Conservation (phyloP, 75 land plant species). For the Azolla pinnata region DNA sequence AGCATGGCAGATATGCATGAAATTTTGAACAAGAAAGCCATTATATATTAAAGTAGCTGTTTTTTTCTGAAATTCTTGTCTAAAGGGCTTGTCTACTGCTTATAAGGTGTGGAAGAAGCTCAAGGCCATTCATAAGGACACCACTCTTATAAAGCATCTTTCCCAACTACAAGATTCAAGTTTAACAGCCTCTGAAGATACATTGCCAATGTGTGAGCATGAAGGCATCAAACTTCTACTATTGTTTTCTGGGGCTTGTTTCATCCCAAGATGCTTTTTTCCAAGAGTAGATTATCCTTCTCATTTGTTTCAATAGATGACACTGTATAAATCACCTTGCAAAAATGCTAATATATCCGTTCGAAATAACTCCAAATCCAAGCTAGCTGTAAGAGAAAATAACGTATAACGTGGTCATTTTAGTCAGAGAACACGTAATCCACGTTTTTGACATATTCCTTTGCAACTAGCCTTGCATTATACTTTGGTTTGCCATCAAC, state of each 20-base stretch:
- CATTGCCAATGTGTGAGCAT: constrained; percentile 2
- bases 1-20: too few species aligned
- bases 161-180: too few species aligned
- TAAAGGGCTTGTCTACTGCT: too few species aligned
- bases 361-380: constrained; percentile 1
- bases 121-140: too few species aligned
- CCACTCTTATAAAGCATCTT: too few species aligned
- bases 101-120: too few species aligned
- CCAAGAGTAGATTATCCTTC: not conserved
- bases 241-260: constrained; percentile 3
- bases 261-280: constrained; percentile 7
- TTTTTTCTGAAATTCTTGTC: too few species aligned
- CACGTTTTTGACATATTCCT: constrained; percentile 2
- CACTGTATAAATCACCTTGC: not conserved
- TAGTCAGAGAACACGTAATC: constrained; percentile 8
- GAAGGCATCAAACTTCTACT: not conserved
- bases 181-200: too few species aligned
- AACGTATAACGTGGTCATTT: not conserved
- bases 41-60: too few species aligned
- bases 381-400: not conserved
- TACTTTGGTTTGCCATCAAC: not conserved
- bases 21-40: too few species aligned
- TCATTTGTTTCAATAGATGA: not conserved
- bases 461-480: constrained; percentile 14
- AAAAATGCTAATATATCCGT: constrained; percentile 1